Evolutionary conservation across 441 rosid species (phyloP), one percentile per base, ranked within the genome.

Genomic region (Syzygium syzygioides): DNA sequence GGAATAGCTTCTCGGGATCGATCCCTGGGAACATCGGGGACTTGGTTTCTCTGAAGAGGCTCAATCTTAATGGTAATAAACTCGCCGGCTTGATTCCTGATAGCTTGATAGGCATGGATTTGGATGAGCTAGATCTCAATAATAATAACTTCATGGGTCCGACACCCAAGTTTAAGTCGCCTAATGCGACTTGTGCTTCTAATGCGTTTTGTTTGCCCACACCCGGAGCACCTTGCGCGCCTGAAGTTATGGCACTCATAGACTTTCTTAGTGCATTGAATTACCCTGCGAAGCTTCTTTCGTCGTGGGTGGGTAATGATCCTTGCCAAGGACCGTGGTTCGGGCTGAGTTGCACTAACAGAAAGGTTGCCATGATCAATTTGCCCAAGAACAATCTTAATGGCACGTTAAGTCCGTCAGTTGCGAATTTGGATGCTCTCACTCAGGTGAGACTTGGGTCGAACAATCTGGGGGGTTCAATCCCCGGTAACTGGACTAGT

Each of bases 121-220:
- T 96, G 88, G 93, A 92, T 85, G 68, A 87, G 50, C 88, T 96
- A 79, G 94, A 94, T 89, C 89, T 96, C 93, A 95, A 91, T 93
- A 96, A 96, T 71, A 96, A 96, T 90, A 91, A 92, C 88, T 90
- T 96, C 13, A 95, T 96, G 98, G 98, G 98, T 68, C 95, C 98
- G 62, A 91, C 93, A 25, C 98, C 96, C 15, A 86, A 90, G 85
- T 95, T 93, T 80, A 95, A 92, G 85, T 92, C 95, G 18, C 64
- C 90, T 45, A 92, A 92, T 13, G 89, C 85, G 68, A 90, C 90
- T 80, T 93, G 32, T 87, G 57, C 68, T 87, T 91, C 95, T 45
- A 96, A 96, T 88, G 55, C 91, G 18, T 96, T 96, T 87, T 96
- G 98, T 90, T 92, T 89, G 90, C 83, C 92, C 34, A 79, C 89